Conservation (phyloP, 192 early-diverging fungal species). For the Linnemannia hyalina region DNA sequence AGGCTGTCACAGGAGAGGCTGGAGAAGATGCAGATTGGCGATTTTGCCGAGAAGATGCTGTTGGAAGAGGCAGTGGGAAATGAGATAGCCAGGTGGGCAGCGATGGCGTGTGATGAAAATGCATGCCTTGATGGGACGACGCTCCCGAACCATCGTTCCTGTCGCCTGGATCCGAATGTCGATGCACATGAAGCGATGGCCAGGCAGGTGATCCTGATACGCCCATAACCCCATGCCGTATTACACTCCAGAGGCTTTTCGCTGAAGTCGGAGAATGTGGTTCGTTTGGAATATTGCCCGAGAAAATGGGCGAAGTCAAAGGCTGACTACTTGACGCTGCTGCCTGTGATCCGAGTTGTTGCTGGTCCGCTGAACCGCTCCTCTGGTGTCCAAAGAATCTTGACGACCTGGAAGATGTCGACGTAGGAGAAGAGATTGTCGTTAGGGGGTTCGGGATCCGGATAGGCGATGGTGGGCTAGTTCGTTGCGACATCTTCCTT, state of each 20-base stretch:
- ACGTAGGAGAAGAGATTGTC: background rate
- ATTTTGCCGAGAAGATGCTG: conserved; percentile 35
- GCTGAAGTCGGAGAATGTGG: conserved; percentile 27
- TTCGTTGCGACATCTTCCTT: conserved; percentile 36
- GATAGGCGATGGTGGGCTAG: conserved; percentile 29
- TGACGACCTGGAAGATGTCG: conserved; percentile 16
- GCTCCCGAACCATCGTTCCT: conserved; percentile 13
- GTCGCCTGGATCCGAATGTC: conserved; percentile 18
- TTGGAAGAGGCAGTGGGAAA: conserved; percentile 40
- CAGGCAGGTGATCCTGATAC: conserved; percentile 43
- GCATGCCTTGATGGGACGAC: conserved; percentile 7
- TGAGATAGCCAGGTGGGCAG: conserved; percentile 33
- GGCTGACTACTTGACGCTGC: conserved; percentile 10
- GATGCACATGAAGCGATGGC: conserved; percentile 27
- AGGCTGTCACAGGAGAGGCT: background rate
- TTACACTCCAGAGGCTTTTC: conserved; percentile 41
- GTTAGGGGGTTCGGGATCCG: conserved; percentile 23
- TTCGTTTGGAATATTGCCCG: background rate
- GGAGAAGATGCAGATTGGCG: conserved; percentile 2
- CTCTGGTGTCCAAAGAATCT: conserved; percentile 42
- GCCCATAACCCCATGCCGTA: conserved; percentile 50
- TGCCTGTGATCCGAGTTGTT: background rate
- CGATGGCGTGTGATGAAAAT: conserved; percentile 22
- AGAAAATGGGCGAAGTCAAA: conserved; percentile 5
- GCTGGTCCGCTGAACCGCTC: conserved; percentile 21